Evolutionary conservation across 345 rosid species (phyloP).

Genomic region (Eucalyptus guilfoylei): DNA sequence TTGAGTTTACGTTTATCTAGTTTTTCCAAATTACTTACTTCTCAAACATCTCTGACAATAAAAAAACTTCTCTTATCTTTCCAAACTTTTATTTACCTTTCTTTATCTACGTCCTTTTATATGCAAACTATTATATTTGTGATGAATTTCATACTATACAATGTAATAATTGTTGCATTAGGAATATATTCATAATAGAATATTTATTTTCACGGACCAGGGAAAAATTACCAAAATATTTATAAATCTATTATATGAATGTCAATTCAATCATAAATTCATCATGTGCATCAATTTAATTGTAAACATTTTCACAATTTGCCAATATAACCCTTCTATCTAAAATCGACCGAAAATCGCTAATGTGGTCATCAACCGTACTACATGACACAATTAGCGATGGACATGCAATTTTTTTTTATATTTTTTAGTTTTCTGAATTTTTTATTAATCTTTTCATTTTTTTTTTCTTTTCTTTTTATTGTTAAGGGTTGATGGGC

Average conservation of each 20-base stretch:
- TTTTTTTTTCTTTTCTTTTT: not conserved
- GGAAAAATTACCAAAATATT: not conserved
- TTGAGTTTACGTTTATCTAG: not conserved
- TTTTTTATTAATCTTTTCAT: not conserved
- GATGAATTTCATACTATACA: not conserved
- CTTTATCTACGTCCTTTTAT: not conserved
- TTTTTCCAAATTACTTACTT: not conserved
- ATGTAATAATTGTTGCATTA: not conserved
- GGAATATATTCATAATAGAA: not conserved
- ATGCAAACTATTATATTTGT: not conserved
- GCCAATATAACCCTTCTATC: not conserved
- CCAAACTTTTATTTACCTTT: not conserved
- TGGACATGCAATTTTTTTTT: not conserved
- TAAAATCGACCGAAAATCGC: accelerated
- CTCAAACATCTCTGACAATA: not conserved
- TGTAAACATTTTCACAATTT: not conserved
- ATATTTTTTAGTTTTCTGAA: not conserved
- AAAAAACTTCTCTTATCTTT: not conserved
- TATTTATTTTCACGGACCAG: not conserved
- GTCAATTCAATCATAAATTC: not conserved
- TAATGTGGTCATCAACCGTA: accelerated
- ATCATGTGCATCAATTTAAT: not conserved
- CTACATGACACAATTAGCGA: accelerated
- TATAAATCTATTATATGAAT: not conserved
- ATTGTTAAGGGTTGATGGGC: not conserved